These are phyloP conservation scores for Lasiodiplodia sp. DNA, from an alignment of 2,329 filamentous ascomycete genomes.

Conservation along the genomic window DNA sequence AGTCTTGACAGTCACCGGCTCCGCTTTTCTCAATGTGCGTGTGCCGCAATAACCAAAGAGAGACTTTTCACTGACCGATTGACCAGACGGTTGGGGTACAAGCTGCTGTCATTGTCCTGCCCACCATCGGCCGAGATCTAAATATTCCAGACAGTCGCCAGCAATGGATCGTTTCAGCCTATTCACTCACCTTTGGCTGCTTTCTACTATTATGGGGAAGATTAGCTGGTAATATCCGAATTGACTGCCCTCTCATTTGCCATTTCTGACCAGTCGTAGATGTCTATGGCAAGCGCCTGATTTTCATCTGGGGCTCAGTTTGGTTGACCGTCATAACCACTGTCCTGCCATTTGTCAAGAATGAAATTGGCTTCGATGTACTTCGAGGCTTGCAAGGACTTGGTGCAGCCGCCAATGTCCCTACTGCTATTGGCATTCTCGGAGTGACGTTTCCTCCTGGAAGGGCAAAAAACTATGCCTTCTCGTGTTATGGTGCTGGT, in stretches of 20 bases:
- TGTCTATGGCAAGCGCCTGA: slow-evolving; percentile 67
- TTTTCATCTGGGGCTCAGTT: slow-evolving; percentile 67
- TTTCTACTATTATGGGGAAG: slow-evolving; percentile 71
- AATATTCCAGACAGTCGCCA: slow-evolving; percentile 42
- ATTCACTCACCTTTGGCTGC: slow-evolving; percentile 69
- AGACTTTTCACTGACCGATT: background rate
- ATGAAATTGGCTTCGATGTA: slow-evolving; percentile 70
- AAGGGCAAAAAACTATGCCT: slow-evolving; percentile 72
- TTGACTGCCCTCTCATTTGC: slow-evolving; percentile 40
- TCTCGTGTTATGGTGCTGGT: slow-evolving; percentile 68
- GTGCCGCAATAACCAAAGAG: background rate
- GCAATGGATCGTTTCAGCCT: slow-evolving; percentile 60
- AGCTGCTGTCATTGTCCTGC: slow-evolving; percentile 44
- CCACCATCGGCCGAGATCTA: slow-evolving; percentile 42
- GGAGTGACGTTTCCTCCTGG: slow-evolving; percentile 70
- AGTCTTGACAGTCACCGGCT: slow-evolving; percentile 40
- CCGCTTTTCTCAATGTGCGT: slow-evolving; percentile 39
- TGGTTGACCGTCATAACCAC: slow-evolving; percentile 66
- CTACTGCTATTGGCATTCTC: slow-evolving; percentile 72
- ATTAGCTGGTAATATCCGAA: slow-evolving; percentile 53
- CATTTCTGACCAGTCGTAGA: background rate
- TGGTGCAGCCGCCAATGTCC: slow-evolving; percentile 71
- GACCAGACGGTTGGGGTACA: slow-evolving; percentile 39
- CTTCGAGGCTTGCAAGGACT: slow-evolving; percentile 70
- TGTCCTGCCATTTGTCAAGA: slow-evolving; percentile 67